These are phyloP conservation scores for Macrolepiota fuliginosa DNA, from an alignment of 768 basidiomycete genomes.

Conservation along the genomic window DNA sequence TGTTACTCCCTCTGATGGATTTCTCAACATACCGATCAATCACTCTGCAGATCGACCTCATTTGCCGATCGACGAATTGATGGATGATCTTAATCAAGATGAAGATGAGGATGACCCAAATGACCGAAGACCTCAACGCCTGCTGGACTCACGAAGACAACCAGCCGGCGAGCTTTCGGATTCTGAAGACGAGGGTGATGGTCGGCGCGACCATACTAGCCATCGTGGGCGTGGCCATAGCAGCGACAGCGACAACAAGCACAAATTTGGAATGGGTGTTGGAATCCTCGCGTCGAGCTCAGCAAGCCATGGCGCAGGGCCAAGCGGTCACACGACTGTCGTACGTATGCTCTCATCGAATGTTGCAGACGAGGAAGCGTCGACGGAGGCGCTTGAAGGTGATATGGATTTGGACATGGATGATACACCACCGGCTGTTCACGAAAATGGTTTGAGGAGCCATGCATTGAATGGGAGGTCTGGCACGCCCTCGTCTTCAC, in stretches of 20 bases:
- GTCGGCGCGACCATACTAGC: constrained; percentile 64
- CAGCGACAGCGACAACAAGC: constrained; percentile 40
- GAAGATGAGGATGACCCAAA: constrained; percentile 82
- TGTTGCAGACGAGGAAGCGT: constrained; percentile 1
- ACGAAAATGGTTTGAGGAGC: not conserved
- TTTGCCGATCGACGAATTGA: constrained; percentile 77
- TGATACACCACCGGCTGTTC: constrained; percentile 3
- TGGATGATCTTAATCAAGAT: constrained; percentile 79
- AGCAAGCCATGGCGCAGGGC: constrained; percentile 66
- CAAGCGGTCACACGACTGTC: constrained; percentile 65
- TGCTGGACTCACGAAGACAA: constrained; percentile 81
- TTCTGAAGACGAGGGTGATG: constrained; percentile 96
- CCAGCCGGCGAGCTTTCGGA: constrained; percentile 90
- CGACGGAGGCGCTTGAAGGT: constrained; percentile 8
- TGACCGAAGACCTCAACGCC: constrained; percentile 67
- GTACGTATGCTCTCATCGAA: constrained; percentile 38
- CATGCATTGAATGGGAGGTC: constrained; percentile 1
- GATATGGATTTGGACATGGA: constrained; percentile 40
- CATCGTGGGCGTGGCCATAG: constrained; percentile 56
- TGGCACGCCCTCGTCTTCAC: not conserved
- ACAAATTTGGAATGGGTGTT: constrained; percentile 64
- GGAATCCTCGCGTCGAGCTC: constrained; percentile 71
- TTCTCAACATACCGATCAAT: constrained; percentile 2
- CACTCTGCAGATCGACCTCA: constrained; percentile 69
- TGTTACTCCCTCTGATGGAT: not conserved